Base-by-base conservation (phyloP, 2,329 filamentous ascomycete species). In the Ascochyta viciae-villosae region DNA sequence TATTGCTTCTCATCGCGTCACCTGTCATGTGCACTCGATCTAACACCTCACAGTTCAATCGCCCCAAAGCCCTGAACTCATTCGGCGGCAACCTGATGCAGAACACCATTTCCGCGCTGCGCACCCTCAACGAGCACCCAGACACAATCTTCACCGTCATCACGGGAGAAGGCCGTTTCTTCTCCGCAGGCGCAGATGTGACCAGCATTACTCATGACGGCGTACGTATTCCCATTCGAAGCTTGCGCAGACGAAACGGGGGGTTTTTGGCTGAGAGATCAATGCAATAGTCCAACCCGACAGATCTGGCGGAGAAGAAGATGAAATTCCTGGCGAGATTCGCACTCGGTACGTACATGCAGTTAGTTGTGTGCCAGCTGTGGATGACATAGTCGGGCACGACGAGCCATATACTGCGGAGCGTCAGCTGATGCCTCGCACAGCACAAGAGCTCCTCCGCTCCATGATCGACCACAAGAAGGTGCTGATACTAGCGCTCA, bases 111-210 rank as follows among this genome's bases (percentile, higher is more conserved):
- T 70, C 68, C 4, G 80, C 78, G 0, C 66, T 82, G 1, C 69
- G 80, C 54, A 73, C 77, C 33, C 71, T 82, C 4, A 75, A 82
- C 60, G 73, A 78, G 31, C 74, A 82, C 58, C 80, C 80, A 3
- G 75, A 78, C 35, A 83, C 81, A 5, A 66, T 82, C 13, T 82
- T 83, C 62, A 83, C 81, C 1, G 80, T 83, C 1, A 58, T 82
- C 10, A 83, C 80, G 0, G 81, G 81, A 16, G 80, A 81, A 60
- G 81, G 81, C 2, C 70, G 80, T 10, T 83, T 82, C 66, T 83
- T 83, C 63, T 80, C 76, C 19, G 78, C 80, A 0, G 81, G 81
- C 16, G 80, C 81, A 16, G 80, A 83, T 71, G 77, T 83, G 1
- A 77, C 73, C 62, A 74, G 77, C 69, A 59, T 63, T 12, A 24